Evolutionary conservation across 257 asterid species (phyloP).

Genomic region (Voacanga thouarsii): DNA sequence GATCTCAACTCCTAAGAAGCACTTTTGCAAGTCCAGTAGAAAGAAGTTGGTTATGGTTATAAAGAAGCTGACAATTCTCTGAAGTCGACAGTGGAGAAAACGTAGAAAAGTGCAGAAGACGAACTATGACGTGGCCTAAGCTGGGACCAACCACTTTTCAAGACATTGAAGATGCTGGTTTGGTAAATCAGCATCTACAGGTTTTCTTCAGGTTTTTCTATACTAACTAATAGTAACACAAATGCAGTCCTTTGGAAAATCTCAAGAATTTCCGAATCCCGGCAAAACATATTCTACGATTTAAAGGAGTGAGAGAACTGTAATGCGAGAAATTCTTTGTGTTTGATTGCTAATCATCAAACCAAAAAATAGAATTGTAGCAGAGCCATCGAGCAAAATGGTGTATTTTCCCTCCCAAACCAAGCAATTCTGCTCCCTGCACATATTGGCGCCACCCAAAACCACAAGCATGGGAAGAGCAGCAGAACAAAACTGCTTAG

Average conservation of each 20-base stretch:
- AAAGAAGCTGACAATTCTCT: slow-evolving; percentile 15
- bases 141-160: slow-evolving; percentile 15
- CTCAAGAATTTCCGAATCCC: neutral
- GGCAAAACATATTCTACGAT: neutral
- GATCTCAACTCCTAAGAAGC: neutral
- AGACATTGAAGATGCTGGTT: neutral
- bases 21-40: neutral
- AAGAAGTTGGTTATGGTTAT: slow-evolving; percentile 1
- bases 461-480: slow-evolving; percentile 34
- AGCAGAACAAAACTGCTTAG: slow-evolving; percentile 62
- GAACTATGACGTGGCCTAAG: slow-evolving; percentile 14
- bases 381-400: slow-evolving; percentile 8
- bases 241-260: neutral
- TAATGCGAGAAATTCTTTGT: neutral
- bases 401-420: slow-evolving; percentile 18
- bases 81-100: neutral
- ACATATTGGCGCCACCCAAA: neutral
- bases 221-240: neutral
- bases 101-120: neutral
- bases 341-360: neutral
- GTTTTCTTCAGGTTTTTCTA: neutral
- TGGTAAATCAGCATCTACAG: neutral
- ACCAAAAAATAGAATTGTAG: neutral
- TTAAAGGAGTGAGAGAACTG: neutral
- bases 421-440: slow-evolving; percentile 8